Evolutionary conservation across 108 stramenopile species (phyloP).

Genomic region (Fragilariopsis cylindrus): DNA sequence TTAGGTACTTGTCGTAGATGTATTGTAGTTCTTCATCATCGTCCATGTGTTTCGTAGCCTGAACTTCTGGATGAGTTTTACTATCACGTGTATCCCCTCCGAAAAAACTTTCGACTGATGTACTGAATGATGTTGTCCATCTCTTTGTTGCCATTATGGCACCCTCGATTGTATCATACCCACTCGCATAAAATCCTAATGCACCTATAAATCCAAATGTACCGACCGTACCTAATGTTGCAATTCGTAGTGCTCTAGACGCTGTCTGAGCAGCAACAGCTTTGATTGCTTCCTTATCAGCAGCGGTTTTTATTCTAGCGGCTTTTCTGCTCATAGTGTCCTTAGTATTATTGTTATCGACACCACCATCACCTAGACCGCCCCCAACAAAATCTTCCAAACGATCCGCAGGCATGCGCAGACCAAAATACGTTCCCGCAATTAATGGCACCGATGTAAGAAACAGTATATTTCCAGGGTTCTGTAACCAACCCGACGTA

Average conservation of each 20-base stretch:
- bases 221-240: slow-evolving; percentile 39
- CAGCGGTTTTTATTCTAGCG: not conserved
- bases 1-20: slow-evolving; percentile 51
- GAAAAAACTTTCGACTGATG: slow-evolving; percentile 44
- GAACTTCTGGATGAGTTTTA: slow-evolving; percentile 44
- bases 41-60: slow-evolving; percentile 63
- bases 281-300: not conserved
- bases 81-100: slow-evolving; percentile 36
- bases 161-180: slow-evolving; percentile 55
- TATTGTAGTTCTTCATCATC: slow-evolving; percentile 76
- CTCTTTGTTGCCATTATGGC: slow-evolving; percentile 38
- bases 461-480: slow-evolving; percentile 41
- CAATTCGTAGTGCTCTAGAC: slow-evolving; percentile 32
- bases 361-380: not conserved
- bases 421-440: slow-evolving; percentile 45
- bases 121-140: slow-evolving; percentile 50
- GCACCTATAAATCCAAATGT: slow-evolving; percentile 41
- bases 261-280: slow-evolving; percentile 21
- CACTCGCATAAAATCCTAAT: slow-evolving; percentile 28
- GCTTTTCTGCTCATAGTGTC: not conserved
- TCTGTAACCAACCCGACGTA: slow-evolving; percentile 14
- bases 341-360: not conserved
- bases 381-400: slow-evolving; percentile 28
- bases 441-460: slow-evolving; percentile 41
- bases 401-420: slow-evolving; percentile 20